Evolutionary conservation across 2,329 filamentous ascomycete genomes (phyloP).

Genomic region (Penicillium sp.): DNA sequence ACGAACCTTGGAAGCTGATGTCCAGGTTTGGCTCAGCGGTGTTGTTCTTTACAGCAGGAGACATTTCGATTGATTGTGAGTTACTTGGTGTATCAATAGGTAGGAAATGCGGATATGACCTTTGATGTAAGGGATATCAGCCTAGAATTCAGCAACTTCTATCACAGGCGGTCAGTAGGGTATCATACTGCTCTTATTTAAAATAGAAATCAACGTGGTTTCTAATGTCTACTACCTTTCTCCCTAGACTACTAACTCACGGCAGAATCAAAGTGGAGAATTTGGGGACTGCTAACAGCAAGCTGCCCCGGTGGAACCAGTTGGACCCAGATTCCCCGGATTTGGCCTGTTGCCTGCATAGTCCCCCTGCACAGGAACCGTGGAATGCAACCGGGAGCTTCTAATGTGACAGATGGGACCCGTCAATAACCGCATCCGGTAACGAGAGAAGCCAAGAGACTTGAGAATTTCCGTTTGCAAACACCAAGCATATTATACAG

Average conservation of each 20-base stretch:
- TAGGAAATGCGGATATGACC: slow-evolving; percentile 4
- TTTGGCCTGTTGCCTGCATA: neutral
- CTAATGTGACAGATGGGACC: slow-evolving; percentile 8
- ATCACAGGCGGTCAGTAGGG: too few species aligned
- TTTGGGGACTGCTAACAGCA: too few species aligned
- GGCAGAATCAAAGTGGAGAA: too few species aligned
- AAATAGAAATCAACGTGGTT: too few species aligned
- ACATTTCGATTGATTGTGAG: slow-evolving; percentile 11
- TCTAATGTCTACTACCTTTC: too few species aligned
- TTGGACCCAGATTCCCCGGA: slow-evolving; percentile 1
- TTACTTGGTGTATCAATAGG: neutral
- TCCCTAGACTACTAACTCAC: too few species aligned
- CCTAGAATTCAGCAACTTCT: too few species aligned
- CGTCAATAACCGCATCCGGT: slow-evolving; percentile 17
- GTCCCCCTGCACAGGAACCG: neutral
- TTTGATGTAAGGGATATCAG: too few species aligned
- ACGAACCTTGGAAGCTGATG: slow-evolving; percentile 29
- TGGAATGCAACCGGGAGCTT: slow-evolving; percentile 13
- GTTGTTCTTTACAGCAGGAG: slow-evolving; percentile 21
- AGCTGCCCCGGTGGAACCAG: too few species aligned
- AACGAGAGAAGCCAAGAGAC: neutral
- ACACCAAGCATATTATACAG: neutral
- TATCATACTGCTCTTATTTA: too few species aligned
- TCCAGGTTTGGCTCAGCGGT: slow-evolving; percentile 41
- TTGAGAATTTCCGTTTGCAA: neutral